These are phyloP conservation scores for Stentor roeselii DNA, from an alignment of 73 alveolate genomes.

Conservation along the genomic window DNA sequence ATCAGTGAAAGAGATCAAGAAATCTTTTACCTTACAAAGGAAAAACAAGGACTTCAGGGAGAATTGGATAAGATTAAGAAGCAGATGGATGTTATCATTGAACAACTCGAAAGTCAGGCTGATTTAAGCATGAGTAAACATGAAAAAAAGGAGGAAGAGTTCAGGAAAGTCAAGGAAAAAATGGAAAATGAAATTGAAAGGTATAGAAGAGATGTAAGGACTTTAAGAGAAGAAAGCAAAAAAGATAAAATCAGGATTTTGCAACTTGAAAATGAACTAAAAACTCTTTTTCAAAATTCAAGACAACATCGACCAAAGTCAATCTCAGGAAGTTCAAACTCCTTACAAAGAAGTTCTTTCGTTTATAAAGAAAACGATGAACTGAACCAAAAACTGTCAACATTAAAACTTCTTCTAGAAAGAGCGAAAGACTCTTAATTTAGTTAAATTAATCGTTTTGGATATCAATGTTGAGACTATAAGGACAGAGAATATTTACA, in stretches of 20 bases:
- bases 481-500: background rate
- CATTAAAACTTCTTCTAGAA: background rate
- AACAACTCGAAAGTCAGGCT: constrained; percentile 20
- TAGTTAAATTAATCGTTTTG: too few species aligned
- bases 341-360: background rate
- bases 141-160: background rate
- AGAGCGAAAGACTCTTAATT: background rate
- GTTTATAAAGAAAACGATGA: background rate
- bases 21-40: background rate
- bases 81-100: constrained; percentile 13
- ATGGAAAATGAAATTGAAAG: background rate
- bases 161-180: background rate
- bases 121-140: background rate
- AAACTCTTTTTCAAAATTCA: background rate
- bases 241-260: background rate
- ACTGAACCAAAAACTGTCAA: background rate
- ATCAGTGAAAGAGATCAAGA: background rate
- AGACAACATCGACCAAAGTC: background rate
- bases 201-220: background rate
- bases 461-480: background rate
- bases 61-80: constrained; percentile 7
- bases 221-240: background rate
- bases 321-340: background rate
- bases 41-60: background rate
- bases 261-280: constrained; percentile 2